These are phyloP conservation scores for Eutrema heterophyllum DNA, from an alignment of 345 rosid species.

Conservation along the genomic window DNA sequence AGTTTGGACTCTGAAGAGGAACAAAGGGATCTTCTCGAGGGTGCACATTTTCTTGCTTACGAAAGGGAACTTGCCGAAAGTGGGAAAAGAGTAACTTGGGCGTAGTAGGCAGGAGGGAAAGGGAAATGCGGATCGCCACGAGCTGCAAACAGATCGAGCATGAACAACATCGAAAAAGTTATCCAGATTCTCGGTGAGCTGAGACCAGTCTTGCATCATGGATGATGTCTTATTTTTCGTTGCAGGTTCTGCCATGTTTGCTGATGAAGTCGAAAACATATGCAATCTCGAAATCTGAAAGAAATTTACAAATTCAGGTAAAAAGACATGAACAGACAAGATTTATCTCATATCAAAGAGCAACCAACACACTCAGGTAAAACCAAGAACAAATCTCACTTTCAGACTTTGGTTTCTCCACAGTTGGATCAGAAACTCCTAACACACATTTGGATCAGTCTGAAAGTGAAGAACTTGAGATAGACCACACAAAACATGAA, in stretches of 20 bases:
- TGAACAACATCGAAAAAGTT: conserved; percentile 1
- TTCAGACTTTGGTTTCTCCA: too few species aligned
- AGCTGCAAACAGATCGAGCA: neutral
- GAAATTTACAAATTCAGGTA: neutral
- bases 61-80: neutral
- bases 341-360: too few species aligned
- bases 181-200: neutral
- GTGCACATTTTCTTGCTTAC: neutral
- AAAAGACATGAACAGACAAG: too few species aligned
- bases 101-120: neutral
- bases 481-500: too few species aligned
- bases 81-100: neutral
- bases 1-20: neutral
- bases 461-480: too few species aligned
- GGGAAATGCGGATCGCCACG: neutral
- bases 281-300: neutral
- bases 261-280: neutral
- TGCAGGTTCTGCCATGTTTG: neutral
- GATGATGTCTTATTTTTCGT: neutral
- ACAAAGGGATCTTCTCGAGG: neutral
- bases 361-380: too few species aligned
- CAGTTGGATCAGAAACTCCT: too few species aligned
- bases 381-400: too few species aligned
- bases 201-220: neutral
- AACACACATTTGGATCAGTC: too few species aligned